A percentile compares a stretch with the other conserved stretches of the same genome.
phyloP scores from a whole-genome alignment of 371 early-diverging fungal species.

The Catenaria anguillulae region DNA sequence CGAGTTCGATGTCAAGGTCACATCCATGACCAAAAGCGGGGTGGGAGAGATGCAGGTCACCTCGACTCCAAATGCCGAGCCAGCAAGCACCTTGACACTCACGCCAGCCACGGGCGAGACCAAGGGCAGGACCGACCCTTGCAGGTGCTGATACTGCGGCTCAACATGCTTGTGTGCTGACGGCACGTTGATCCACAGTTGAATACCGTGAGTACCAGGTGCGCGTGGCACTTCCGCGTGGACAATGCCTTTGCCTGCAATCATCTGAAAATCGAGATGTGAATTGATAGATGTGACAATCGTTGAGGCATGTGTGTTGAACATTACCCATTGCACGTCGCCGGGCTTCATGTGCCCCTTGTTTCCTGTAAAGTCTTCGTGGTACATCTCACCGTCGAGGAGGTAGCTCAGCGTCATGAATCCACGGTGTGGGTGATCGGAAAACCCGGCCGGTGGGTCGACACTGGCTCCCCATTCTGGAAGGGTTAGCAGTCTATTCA shows the following conservation, averaged over 20 bases:
- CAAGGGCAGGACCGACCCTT: constrained; percentile 29
- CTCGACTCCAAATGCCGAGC: constrained; percentile 41
- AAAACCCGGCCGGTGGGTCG: constrained; percentile 18
- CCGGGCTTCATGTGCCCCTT: constrained; percentile 55
- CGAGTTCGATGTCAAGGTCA: constrained; percentile 27
- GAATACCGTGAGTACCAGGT: constrained; percentile 35
- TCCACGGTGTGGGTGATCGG: constrained; percentile 40
- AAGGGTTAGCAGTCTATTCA: too few species aligned
- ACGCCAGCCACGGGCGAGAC: constrained; percentile 31
- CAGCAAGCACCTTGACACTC: constrained; percentile 59
- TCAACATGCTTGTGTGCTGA: constrained; percentile 55
- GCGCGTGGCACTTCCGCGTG: constrained; percentile 59
- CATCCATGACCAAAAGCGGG: constrained; percentile 56
- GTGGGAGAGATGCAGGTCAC: constrained; percentile 47
- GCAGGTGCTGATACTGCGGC: constrained; percentile 61
- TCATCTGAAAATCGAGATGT: constrained; percentile 38
- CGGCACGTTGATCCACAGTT: constrained; percentile 74
- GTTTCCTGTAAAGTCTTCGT: constrained; percentile 70
- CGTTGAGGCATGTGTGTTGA: constrained; percentile 15
- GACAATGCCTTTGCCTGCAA: constrained; percentile 59
- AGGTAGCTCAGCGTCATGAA: constrained; percentile 29
- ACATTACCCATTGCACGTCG: constrained; percentile 62
- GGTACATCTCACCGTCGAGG: constrained; percentile 23
- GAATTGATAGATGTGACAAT: too few species aligned
- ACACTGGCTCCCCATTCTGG: too few species aligned